Base-by-base conservation (phyloP, 202 grass and related monocot species). In the Miscanthus sacchariflorus region DNA sequence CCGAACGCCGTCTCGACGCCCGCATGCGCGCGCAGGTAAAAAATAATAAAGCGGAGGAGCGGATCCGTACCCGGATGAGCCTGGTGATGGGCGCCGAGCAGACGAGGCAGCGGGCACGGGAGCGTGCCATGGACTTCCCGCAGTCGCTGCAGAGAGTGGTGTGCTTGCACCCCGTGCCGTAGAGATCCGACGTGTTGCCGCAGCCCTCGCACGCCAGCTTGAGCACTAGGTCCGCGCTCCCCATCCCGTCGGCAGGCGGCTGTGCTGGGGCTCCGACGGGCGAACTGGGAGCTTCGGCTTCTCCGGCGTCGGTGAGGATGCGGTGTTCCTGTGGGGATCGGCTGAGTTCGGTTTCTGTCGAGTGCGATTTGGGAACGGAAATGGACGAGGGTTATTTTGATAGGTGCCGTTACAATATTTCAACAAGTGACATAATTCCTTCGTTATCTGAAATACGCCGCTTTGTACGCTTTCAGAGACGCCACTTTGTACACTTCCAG, bases 121-220 rank as follows among this genome's bases (percentile, higher is more conserved):
- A 90, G 42, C 90, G 89, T 8, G 91, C 94, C 97, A 95, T 96
- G 84, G 88, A 87, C 80, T 95, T 96, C 72, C 94, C 97, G 50
- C 97, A 99, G 28, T 88, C 91, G 59, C 91, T 91, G 87, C 97
- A 99, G 46, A 99, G 91, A 48, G 97, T 96, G 58, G 88, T 93
- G 94, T 99, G 97, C 89, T 99, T 99, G 90, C 97, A 99, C 3
- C 83, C 81, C 61, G 89, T 96, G 44, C 97, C 97, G 86, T 99
- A 99, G 24, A 99, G 97, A 72, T 99, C 97, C 35, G 91, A 92
- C 18, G 93, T 12, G 58, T 90, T 90, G 36, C 97, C 88, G 74
- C 97, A 99, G 11, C 86, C 91, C 74, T 96, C 93, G 81, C 97
- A 99, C 67, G 92, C 79, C 6, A 86, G 74, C 88, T 95, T 99